Percentiles rank a stretch among this genome's conserved stretches.
Conservation (phyloP, 805 yeast genomes). For the Metschnikowia anglica region DNA sequence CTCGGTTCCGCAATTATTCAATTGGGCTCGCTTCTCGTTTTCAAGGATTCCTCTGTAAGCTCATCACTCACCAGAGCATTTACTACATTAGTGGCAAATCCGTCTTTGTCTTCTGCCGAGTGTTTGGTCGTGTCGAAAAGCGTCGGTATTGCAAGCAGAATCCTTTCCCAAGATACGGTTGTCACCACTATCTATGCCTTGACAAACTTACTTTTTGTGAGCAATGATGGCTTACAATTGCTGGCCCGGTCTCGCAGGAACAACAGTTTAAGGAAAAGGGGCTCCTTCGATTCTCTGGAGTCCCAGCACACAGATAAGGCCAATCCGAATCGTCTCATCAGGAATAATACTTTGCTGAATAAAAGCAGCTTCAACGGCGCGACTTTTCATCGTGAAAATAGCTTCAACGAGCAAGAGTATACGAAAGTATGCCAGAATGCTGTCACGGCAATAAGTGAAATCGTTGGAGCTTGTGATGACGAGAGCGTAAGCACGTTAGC, state of each 20-base stretch:
- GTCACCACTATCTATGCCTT: slow-evolving; percentile 83
- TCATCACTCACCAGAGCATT: slow-evolving; percentile 43
- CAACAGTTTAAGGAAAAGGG: slow-evolving; percentile 28
- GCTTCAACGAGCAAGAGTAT: slow-evolving; percentile 31
- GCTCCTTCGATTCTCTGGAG: slow-evolving; percentile 8
- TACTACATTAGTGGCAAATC: slow-evolving; percentile 56
- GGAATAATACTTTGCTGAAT: slow-evolving; percentile 14
- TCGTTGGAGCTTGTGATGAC: slow-evolving; percentile 66
- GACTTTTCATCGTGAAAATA: background rate
- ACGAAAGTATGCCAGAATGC: slow-evolving; percentile 58
- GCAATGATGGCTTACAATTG: slow-evolving; percentile 39
- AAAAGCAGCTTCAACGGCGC: slow-evolving; percentile 2
- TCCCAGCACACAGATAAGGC: slow-evolving; percentile 3
- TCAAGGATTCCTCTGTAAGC: slow-evolving; percentile 38
- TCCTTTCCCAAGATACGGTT: slow-evolving; percentile 75
- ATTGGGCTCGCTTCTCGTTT: slow-evolving; percentile 55
- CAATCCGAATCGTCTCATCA: slow-evolving; percentile 14
- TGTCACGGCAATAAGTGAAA: slow-evolving; percentile 62
- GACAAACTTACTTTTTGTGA: slow-evolving; percentile 66
- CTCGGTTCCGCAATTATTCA: slow-evolving; percentile 53
- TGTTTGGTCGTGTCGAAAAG: slow-evolving; percentile 55
- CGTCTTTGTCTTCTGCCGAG: slow-evolving; percentile 45
- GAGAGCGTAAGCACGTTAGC: slow-evolving; percentile 74
- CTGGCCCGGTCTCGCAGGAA: slow-evolving; percentile 30
- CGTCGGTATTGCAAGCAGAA: slow-evolving; percentile 65